Conservation (phyloP, 225 moss, liverwort and hornwort genomes). For the Bryum argenteum region DNA sequence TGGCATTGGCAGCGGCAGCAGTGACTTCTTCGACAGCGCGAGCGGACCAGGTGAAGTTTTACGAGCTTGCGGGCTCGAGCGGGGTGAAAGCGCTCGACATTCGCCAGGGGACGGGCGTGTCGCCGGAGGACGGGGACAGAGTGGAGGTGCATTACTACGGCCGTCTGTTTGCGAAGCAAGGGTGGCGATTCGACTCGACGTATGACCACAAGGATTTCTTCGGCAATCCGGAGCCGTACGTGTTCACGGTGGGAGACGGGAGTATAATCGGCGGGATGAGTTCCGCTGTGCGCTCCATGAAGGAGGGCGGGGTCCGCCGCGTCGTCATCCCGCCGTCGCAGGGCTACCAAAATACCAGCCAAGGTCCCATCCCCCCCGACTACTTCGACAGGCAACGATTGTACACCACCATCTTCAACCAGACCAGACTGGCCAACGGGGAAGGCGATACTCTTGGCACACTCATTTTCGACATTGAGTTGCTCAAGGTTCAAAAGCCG, state of each 20-base stretch:
- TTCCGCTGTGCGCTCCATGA: slow-evolving; percentile 76
- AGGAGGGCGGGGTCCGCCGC: slow-evolving; percentile 85
- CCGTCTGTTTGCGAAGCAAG: slow-evolving; percentile 91
- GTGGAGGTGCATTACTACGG: slow-evolving; percentile 97
- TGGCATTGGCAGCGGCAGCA: slow-evolving; percentile 2
- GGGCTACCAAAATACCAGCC: slow-evolving; percentile 82
- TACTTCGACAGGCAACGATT: slow-evolving; percentile 88
- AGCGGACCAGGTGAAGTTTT: slow-evolving; percentile 54
- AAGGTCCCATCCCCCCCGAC: slow-evolving; percentile 93
- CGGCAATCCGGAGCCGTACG: slow-evolving; percentile 89
- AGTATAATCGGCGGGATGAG: slow-evolving; percentile 79
- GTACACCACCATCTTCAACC: slow-evolving; percentile 96
- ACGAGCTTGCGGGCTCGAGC: slow-evolving; percentile 71
- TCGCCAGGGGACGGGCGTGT: slow-evolving; percentile 64
- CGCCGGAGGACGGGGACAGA: slow-evolving; percentile 67
- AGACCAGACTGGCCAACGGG: slow-evolving; percentile 95
- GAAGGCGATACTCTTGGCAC: slow-evolving; percentile 88
- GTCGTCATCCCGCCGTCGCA: slow-evolving; percentile 90
- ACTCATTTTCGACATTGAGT: slow-evolving; percentile 87
- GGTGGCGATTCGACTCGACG: slow-evolving; percentile 96
- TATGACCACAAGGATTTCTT: slow-evolving; percentile 90
- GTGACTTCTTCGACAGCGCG: slow-evolving; percentile 8
- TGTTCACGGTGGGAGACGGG: slow-evolving; percentile 71
- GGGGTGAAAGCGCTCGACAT: slow-evolving; percentile 94
- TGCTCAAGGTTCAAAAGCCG: slow-evolving; percentile 65